A percentile compares a stretch with the other conserved stretches of the same genome.
Conservation (phyloP, 1,284 basidiomycete species). For the Leccinum subrobustum region DNA sequence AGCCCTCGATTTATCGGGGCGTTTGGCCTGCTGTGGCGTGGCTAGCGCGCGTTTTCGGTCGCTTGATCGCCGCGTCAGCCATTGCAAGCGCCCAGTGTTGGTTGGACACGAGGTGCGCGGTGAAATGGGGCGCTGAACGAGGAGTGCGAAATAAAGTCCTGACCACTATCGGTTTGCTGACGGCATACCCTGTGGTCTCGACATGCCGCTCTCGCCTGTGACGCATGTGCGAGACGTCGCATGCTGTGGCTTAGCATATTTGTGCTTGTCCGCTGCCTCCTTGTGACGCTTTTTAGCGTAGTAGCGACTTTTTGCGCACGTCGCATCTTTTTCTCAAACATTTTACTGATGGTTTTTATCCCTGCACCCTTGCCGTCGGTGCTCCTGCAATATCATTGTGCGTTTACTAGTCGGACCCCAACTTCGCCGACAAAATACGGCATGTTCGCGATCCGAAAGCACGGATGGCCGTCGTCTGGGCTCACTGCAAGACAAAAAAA, state of each 20-base stretch:
- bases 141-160: slow-evolving; percentile 69
- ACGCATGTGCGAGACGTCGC: slow-evolving; percentile 52
- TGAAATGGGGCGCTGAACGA: slow-evolving; percentile 95
- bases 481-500: slow-evolving; percentile 83
- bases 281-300: slow-evolving; percentile 39
- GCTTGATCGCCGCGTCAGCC: slow-evolving; percentile 83
- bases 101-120: slow-evolving; percentile 83
- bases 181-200: slow-evolving; percentile 39
- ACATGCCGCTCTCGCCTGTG: slow-evolving; percentile 47
- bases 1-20: slow-evolving; percentile 71
- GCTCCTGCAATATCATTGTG: slow-evolving; percentile 25
- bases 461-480: slow-evolving; percentile 86
- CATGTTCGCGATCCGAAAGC: slow-evolving; percentile 86
- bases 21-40: slow-evolving; percentile 71
- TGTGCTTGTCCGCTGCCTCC: slow-evolving; percentile 53
- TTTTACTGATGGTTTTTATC: slow-evolving; percentile 59
- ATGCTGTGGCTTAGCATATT: slow-evolving; percentile 55
- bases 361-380: slow-evolving; percentile 35
- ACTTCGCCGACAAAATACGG: slow-evolving; percentile 80
- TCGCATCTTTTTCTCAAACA: slow-evolving; percentile 39
- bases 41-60: slow-evolving; percentile 80
- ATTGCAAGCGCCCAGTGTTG: slow-evolving; percentile 62
- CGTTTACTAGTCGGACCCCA: slow-evolving; percentile 70
- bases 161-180: slow-evolving; percentile 29
- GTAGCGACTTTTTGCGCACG: slow-evolving; percentile 29